phyloP scores from a whole-genome alignment of 306 rosid genomes.

The Cicer pinnatifidum region DNA sequence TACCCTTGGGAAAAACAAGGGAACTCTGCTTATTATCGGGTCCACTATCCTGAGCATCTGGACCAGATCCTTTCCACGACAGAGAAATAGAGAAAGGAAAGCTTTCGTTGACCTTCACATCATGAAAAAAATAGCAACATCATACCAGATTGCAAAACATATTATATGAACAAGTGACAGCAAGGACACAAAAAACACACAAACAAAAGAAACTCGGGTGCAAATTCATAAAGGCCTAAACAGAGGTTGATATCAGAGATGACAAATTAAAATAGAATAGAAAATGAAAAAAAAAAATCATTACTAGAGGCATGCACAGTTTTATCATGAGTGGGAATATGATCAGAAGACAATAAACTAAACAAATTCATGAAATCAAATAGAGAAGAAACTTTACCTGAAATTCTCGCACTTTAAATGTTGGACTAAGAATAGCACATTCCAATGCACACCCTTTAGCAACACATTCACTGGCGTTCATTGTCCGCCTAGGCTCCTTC shows the following conservation, averaged over 20 bases:
- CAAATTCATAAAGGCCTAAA: not conserved
- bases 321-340: not conserved
- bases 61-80: conserved; percentile 85
- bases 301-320: conserved; percentile 8
- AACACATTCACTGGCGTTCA: conserved; percentile 96
- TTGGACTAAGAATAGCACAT: conserved; percentile 95
- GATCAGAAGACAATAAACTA: conserved; percentile 1
- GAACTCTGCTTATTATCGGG: conserved; percentile 63
- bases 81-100: conserved; percentile 77
- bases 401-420: conserved; percentile 91
- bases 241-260: not conserved
- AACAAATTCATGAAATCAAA: not conserved
- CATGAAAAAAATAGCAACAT: conserved; percentile 19
- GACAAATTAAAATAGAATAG: not conserved
- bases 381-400: conserved; percentile 58
- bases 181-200: not conserved
- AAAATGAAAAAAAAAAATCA: not conserved
- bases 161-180: conserved; percentile 5
- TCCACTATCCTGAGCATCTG: conserved; percentile 70
- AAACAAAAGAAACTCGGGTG: not conserved
- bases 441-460: conserved; percentile 90
- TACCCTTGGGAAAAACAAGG: conserved; percentile 81
- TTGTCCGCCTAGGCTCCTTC: conserved; percentile 96
- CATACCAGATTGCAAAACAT: conserved; percentile 8
- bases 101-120: conserved; percentile 79